These are phyloP conservation scores for Aeschynomene evenia DNA, from an alignment of 306 rosid species.

Conservation along the genomic window DNA sequence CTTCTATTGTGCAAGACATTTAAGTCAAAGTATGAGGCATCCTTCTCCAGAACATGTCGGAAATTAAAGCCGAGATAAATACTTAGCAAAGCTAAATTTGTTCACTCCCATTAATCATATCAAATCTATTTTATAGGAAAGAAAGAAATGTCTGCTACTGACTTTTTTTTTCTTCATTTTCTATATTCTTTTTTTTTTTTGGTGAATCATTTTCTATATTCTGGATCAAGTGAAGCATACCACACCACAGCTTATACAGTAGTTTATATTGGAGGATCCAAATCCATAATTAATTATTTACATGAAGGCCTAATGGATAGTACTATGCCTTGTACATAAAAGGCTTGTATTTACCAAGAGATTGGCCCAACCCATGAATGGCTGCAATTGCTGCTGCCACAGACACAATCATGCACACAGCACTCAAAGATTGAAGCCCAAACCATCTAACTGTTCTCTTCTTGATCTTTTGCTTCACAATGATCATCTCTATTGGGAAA, in stretches of 20 bases:
- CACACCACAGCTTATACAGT: neutral
- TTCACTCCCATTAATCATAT: neutral
- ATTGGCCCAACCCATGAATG: conserved; percentile 42
- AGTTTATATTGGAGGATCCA: neutral
- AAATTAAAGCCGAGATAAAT: neutral
- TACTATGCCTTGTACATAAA: conserved; percentile 40
- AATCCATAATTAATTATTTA: neutral
- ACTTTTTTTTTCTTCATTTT: no score
- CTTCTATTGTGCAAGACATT: no score
- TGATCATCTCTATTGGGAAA: conserved; percentile 65
- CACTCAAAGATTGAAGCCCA: conserved; percentile 43
- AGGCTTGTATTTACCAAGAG: conserved; percentile 41
- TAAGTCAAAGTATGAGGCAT: neutral
- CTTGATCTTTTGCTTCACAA: conserved; percentile 38
- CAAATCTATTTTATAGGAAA: no score
- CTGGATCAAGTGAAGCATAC: no score
- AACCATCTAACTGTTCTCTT: conserved; percentile 44
- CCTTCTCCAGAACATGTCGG: neutral
- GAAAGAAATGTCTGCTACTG: no score
- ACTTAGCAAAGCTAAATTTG: neutral
- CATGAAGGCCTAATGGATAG: neutral
- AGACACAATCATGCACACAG: conserved; percentile 43
- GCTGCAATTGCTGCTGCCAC: conserved; percentile 50
- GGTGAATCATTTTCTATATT: no score
- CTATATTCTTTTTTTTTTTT: no score